These are phyloP conservation scores for Metschnikowia peoriensis DNA, from an alignment of 805 yeast genomes.

Conservation along the genomic window DNA sequence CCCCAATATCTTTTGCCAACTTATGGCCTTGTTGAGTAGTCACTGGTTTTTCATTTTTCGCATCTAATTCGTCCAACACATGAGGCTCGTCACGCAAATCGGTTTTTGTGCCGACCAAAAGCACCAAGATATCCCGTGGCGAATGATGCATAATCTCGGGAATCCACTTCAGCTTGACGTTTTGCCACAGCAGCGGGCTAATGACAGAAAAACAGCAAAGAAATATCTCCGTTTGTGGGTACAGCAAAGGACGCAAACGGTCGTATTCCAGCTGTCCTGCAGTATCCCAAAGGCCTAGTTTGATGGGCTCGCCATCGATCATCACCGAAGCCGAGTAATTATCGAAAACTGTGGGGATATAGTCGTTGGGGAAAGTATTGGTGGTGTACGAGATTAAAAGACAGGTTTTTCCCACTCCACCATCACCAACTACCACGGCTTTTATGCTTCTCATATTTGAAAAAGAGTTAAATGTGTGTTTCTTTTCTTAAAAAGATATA, in stretches of 20 bases:
- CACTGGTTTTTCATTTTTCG: conserved; percentile 61
- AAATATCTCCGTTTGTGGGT: conserved; percentile 90
- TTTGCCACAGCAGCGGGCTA: conserved; percentile 75
- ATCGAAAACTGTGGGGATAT: conserved; percentile 92
- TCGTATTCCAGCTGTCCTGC: conserved; percentile 95
- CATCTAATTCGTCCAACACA: conserved; percentile 65
- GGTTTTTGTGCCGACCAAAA: conserved; percentile 84
- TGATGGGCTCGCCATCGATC: conserved; percentile 77
- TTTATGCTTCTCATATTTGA: conserved; percentile 73
- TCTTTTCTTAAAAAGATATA: too few relatives aligned
- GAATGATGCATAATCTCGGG: conserved; percentile 88
- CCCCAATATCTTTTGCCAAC: conserved; percentile 68
- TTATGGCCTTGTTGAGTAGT: conserved; percentile 58
- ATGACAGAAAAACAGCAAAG: conserved; percentile 82
- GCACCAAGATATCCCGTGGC: conserved; percentile 61
- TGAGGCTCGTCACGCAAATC: conserved; percentile 83
- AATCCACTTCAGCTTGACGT: conserved; percentile 71
- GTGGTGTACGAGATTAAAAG: conserved; percentile 85
- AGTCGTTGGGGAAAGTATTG: conserved; percentile 89
- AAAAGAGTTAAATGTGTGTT: not conserved
- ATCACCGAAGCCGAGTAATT: conserved; percentile 85
- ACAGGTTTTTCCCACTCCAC: conserved; percentile 94
- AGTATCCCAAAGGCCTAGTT: conserved; percentile 91
- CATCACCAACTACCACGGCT: conserved; percentile 94
- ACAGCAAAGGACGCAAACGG: conserved; percentile 81